A percentile compares a stretch with the other conserved stretches of the same genome.
Conservation (phyloP, 179 eudicot genomes). For the Patellifolia procumbens region DNA sequence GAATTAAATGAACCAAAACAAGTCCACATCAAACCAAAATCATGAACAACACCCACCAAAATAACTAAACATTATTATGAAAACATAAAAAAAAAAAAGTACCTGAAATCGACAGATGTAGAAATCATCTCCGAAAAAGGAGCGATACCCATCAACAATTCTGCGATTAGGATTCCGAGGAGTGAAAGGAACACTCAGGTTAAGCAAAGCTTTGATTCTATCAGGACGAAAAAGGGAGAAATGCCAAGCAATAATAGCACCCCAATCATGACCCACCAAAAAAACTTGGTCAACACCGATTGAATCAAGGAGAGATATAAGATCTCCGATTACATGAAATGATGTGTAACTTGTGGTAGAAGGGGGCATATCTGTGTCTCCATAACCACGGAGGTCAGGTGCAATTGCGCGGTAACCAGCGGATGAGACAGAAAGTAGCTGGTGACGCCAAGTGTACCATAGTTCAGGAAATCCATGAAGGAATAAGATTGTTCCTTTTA, state of each 20-base stretch:
- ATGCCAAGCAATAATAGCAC: slow-evolving; percentile 68
- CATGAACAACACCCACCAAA: slow-evolving; percentile 1
- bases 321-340: slow-evolving; percentile 71
- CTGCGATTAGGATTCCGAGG: slow-evolving; percentile 57
- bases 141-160: slow-evolving; percentile 43
- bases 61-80: background rate
- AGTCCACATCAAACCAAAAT: slow-evolving; percentile 6
- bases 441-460: slow-evolving; percentile 94
- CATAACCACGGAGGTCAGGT: slow-evolving; percentile 87
- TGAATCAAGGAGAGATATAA: slow-evolving; percentile 56
- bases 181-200: slow-evolving; percentile 50
- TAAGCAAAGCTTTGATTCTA: slow-evolving; percentile 57
- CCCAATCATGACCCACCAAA: slow-evolving; percentile 89
- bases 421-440: slow-evolving; percentile 53
- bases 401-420: slow-evolving; percentile 70
- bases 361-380: slow-evolving; percentile 68
- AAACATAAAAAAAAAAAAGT: background rate
- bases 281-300: slow-evolving; percentile 53
- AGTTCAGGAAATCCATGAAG: slow-evolving; percentile 85
- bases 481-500: slow-evolving; percentile 48
- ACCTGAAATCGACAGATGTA: slow-evolving; percentile 84
- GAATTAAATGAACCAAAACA: slow-evolving; percentile 3
- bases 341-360: slow-evolving; percentile 51
- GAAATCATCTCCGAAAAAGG: slow-evolving; percentile 67
- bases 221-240: slow-evolving; percentile 63